phyloP scores from a whole-genome alignment of 148 eudicot genomes.

The Chenopodium suecicum region DNA sequence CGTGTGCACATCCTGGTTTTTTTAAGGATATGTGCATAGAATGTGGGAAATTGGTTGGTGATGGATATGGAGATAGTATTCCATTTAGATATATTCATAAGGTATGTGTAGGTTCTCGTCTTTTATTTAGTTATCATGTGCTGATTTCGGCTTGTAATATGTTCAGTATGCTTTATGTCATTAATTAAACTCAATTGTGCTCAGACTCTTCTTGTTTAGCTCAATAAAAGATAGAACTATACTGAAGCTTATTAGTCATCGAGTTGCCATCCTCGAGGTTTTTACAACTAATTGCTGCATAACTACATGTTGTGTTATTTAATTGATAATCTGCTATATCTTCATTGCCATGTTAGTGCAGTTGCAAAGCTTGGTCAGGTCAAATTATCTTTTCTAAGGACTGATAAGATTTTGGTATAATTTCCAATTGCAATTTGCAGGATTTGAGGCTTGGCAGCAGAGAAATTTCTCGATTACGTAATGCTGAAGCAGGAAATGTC shows the following conservation, averaged over 20 bases:
- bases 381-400: neutral
- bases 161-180: neutral
- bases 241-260: no score
- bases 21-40: constrained; percentile 34
- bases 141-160: neutral
- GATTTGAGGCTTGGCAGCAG: constrained; percentile 57
- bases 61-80: constrained; percentile 42
- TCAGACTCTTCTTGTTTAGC: no score
- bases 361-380: neutral
- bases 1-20: constrained; percentile 43
- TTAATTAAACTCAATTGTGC: no score
- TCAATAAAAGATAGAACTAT: no score
- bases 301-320: no score
- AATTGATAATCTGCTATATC: neutral
- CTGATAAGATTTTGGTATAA: neutral
- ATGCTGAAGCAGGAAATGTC: constrained; percentile 57
- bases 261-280: no score
- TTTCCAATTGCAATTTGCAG: constrained; percentile 35
- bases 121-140: neutral
- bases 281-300: no score
- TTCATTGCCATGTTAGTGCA: neutral
- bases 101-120: constrained; percentile 36
- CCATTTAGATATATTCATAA: constrained; percentile 65
- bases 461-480: constrained; percentile 63
- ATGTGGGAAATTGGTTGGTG: constrained; percentile 57